phyloP scores from a whole-genome alignment of 805 yeast species.

The Tetrapisispora phaffii region DNA sequence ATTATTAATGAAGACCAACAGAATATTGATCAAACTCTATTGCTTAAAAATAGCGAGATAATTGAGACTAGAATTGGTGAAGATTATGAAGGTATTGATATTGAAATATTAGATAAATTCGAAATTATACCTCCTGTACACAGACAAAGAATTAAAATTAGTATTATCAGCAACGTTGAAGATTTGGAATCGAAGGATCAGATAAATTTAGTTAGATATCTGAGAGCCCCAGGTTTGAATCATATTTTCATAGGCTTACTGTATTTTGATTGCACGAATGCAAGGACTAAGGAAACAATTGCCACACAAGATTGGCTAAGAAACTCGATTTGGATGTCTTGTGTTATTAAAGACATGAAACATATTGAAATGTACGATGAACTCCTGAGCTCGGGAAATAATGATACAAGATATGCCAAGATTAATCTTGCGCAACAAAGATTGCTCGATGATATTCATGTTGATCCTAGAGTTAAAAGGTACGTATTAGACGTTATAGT shows the following conservation, averaged over 20 bases:
- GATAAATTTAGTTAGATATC: conserved; percentile 5
- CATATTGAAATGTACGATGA: neutral
- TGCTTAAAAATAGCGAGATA: neutral
- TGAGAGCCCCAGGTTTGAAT: neutral
- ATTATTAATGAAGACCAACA: conserved; percentile 6
- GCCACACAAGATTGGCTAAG: conserved; percentile 26
- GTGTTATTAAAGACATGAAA: conserved; percentile 8
- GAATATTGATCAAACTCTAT: neutral
- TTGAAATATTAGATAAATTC: neutral
- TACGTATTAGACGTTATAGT: conserved; percentile 52
- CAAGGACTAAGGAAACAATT: neutral
- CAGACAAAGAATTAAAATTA: neutral
- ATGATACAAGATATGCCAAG: neutral
- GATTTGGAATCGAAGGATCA: conserved; percentile 9
- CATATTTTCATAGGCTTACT: conserved; percentile 9
- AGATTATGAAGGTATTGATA: neutral
- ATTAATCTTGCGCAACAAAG: neutral
- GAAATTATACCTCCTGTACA: neutral
- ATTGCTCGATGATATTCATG: neutral
- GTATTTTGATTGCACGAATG: conserved; percentile 3
- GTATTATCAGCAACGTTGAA: conserved; percentile 15
- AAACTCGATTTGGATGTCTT: conserved; percentile 34
- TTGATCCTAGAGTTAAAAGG: conserved; percentile 18
- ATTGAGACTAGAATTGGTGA: neutral
- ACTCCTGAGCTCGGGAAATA: neutral